Evolutionary conservation across 2,329 filamentous ascomycete species (phyloP), one percentile per base, ranked within the genome.

Genomic region (Beauveria australis): DNA sequence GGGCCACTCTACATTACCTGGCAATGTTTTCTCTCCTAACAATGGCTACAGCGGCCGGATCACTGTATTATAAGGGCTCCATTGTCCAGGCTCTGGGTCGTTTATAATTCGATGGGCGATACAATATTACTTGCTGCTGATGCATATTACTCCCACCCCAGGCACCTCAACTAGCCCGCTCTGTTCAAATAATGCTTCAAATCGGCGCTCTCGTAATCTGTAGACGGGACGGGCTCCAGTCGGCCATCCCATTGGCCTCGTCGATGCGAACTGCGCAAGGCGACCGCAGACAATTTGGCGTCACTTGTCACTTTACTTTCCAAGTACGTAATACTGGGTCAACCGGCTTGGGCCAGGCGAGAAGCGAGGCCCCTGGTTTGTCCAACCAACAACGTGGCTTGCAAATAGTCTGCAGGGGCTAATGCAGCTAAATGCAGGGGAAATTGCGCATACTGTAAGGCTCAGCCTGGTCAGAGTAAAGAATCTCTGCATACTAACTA

Each of bases 401-500:
- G 49, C 40, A 59, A 59, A 53, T 59, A 59, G 49, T 49, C 14
- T 43, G 18, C 49, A 40, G 28, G 24, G 49, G 41, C 57, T 59
- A 47, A 46, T 59, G 57, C 22, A 22, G 22, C 22, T 22, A 22
- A 22, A 22, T 22, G 22, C 57, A 59, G 57, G 57, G 57, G 57
- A 53, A 53, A 59, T 59, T 46, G 22, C 48, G 28, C 49, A 28
- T 26, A 9, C 24, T 18, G 5, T 30, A 16, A 30, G 22, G 16
- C 24, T 51, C 9, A 16, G 33, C 33, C 33, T 37, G 33, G 5
- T 37, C 33, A 37, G 14, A 37, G 5, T 6, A 12, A 37, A 37
- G 33, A 37, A 37, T 6, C 16, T 16, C 14, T 37, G 33, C 33
- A 14, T 16, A 16, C 33, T 2, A 14, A 37, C 33, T 5, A 14